Evolutionary conservation across 257 asterid genomes (phyloP), one percentile per base, ranked within the genome.

Genomic region (Solanum pennellii): DNA sequence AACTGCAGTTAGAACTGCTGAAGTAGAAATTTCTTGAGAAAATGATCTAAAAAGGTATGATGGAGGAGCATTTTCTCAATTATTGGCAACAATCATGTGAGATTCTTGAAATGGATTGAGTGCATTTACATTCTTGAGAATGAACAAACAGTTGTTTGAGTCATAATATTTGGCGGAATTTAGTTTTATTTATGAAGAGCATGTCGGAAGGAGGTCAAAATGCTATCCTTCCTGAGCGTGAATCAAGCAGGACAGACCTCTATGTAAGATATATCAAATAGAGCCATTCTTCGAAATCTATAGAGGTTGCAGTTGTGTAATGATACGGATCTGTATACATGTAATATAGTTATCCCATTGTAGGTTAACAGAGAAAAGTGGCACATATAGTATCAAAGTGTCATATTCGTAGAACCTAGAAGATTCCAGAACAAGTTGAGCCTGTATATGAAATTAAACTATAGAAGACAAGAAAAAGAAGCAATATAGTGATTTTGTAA

Each of bases 1-100:
- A 94, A 90, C 41, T 88, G 99, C 98, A 39, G 89, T 98, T n/a
- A 92, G 85, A 89, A 87, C 92, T 75, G 95, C 98, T 14, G 89
- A 88, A 86, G 80, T 88, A 82, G 94, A 91, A 84, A 95, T 95
- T 71, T 98, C 98, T 31, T 98, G 99, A 89, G 99, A 96, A 88
- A 96, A 96, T 91, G 98, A 98, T 9, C 91, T 95, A 20, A 97
- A 94, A 90, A 94, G 98, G 90, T 95, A 96, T 35, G 98, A 96
- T 59, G 90, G 82, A 73, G 94, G 94, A 90, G 98, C 96, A 41
- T 94, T 86, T 66, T 88, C 93, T 20, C 98, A 94, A 84, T 96
- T 95, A 69, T 52, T 95, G 91, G 95, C 90, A 52, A 92, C 98
- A 42, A 93, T 95, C 86, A 91, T 94, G 87, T 92, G 96, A 13